phyloP scores from a whole-genome alignment of 129 eudicot genomes.

The Helianthus tuberosus region DNA sequence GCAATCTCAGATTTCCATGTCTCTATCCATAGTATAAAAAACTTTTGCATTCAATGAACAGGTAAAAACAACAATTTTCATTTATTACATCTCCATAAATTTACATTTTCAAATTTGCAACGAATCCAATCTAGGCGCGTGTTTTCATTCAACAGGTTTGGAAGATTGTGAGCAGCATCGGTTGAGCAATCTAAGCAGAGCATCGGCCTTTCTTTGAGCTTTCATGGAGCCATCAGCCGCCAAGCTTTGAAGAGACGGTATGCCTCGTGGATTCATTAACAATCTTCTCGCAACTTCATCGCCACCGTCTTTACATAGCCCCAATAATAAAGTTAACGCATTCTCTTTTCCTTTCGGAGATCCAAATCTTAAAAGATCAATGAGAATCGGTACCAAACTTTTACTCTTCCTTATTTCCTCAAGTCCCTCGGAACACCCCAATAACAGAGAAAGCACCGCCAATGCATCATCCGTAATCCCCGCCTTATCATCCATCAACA shows the following conservation, averaged over 20 bases:
- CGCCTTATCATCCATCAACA: slow-evolving; percentile 73
- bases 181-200: slow-evolving; percentile 78
- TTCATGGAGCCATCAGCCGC: slow-evolving; percentile 74
- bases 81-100: slow-evolving; percentile 40
- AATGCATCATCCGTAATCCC: slow-evolving; percentile 80
- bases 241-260: slow-evolving; percentile 75
- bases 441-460: slow-evolving; percentile 58
- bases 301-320: slow-evolving; percentile 75
- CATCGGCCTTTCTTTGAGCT: slow-evolving; percentile 83
- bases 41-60: slow-evolving; percentile 18
- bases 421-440: slow-evolving; percentile 63
- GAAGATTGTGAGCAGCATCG: slow-evolving; percentile 70
- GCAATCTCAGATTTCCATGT: slow-evolving; percentile 14
- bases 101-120: slow-evolving; percentile 29
- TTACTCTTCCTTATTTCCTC: slow-evolving; percentile 57
- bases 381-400: slow-evolving; percentile 55
- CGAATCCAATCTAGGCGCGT: slow-evolving; percentile 11
- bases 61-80: slow-evolving; percentile 30
- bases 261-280: slow-evolving; percentile 69
- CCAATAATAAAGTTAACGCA: slow-evolving; percentile 61
- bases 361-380: slow-evolving; percentile 74
- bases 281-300: slow-evolving; percentile 65
- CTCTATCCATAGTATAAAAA: slow-evolving; percentile 4
- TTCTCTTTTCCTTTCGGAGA: slow-evolving; percentile 79
- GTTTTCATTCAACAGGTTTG: slow-evolving; percentile 51